Evolutionary conservation across 768 basidiomycete species (phyloP).

Genomic region (Cyclocybe aegerita): DNA sequence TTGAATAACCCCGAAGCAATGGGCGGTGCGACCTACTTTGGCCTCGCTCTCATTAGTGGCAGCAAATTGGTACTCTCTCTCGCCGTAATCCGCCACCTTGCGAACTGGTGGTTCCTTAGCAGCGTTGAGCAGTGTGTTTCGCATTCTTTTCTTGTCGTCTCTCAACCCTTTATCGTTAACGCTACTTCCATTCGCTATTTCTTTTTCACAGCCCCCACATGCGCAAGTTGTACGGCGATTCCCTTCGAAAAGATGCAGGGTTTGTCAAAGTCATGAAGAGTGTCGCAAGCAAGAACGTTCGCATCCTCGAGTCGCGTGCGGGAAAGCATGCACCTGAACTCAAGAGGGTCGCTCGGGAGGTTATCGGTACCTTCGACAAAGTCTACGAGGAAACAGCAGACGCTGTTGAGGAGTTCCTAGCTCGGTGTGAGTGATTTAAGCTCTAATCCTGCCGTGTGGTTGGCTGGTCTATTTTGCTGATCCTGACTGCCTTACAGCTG

Average conservation of each 20-base stretch:
- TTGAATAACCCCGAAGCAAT: constrained; percentile 95
- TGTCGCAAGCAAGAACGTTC: constrained; percentile 82
- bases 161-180: neutral
- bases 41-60: constrained; percentile 86
- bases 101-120: constrained; percentile 96
- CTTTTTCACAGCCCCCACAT: constrained; percentile 82
- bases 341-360: constrained; percentile 77
- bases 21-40: constrained; percentile 95
- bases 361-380: constrained; percentile 93
- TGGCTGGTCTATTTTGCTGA: neutral
- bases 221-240: constrained; percentile 92
- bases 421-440: constrained; percentile 63
- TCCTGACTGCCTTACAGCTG: constrained; percentile 49
- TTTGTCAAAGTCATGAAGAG: constrained; percentile 98
- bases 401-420: constrained; percentile 90
- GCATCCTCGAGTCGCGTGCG: constrained; percentile 71
- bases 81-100: constrained; percentile 81
- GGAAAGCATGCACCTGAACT: constrained; percentile 84
- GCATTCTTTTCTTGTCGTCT: neutral
- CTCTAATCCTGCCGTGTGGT: neutral
- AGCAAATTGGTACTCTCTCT: constrained; percentile 88
- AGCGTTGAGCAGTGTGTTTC: constrained; percentile 83
- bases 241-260: constrained; percentile 92
- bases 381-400: constrained; percentile 94
- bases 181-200: neutral